phyloP scores from a whole-genome alignment of 2,329 filamentous ascomycete genomes.

The Colletotrichum nymphaeae region DNA sequence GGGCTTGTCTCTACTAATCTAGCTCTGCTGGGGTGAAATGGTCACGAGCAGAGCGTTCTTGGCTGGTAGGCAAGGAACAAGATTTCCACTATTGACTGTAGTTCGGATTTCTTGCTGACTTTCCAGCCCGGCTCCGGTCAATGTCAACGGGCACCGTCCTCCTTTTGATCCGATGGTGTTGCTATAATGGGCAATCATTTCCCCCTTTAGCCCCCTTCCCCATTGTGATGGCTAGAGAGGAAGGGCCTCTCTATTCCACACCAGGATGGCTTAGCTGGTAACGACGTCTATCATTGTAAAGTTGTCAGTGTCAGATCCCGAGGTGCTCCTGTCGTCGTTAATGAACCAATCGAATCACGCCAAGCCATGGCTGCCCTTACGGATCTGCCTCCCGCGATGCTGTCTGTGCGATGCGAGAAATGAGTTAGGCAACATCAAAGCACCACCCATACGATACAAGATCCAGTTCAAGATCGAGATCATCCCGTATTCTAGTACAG shows the following conservation, averaged over 20 bases:
- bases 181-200: slow-evolving; percentile 1
- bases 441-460: not conserved
- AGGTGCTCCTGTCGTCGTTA: not conserved
- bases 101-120: not conserved
- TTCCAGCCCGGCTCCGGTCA: not conserved
- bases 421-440: slow-evolving; percentile 13
- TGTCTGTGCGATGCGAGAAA: slow-evolving; percentile 14
- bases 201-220: not conserved
- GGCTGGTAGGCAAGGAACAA: not conserved
- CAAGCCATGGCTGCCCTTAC: not conserved
- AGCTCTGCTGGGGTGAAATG: not conserved
- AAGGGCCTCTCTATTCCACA: not conserved
- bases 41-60: not conserved
- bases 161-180: not conserved
- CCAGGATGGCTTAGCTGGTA: not conserved
- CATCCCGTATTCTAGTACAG: not conserved
- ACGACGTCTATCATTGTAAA: not conserved
- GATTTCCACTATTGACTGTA: slow-evolving; percentile 5
- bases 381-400: slow-evolving; percentile 16
- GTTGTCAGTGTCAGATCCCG: not conserved
- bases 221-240: not conserved
- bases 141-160: slow-evolving; percentile 7
- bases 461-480: slow-evolving; percentile 10
- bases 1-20: not conserved
- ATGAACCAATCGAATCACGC: slow-evolving; percentile 3